phyloP scores from a whole-genome alignment of 2,329 filamentous ascomycete species.

The Nemania sp. region DNA sequence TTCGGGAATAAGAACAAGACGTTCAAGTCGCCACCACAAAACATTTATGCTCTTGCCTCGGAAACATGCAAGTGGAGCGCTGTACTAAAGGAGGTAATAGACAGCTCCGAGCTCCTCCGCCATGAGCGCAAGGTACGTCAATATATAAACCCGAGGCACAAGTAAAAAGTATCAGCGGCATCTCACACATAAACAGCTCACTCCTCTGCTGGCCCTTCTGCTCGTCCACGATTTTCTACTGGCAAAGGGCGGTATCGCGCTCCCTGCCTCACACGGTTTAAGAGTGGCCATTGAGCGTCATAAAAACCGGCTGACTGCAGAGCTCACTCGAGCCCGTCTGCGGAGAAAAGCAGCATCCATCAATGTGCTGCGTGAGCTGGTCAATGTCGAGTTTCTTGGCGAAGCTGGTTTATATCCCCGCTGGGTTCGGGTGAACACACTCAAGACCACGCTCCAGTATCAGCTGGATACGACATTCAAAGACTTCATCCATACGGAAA shows the following conservation, averaged over 20 bases:
- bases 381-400: slow-evolving; percentile 56
- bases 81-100: slow-evolving; percentile 86
- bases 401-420: slow-evolving; percentile 68
- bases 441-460: slow-evolving; percentile 70
- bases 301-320: slow-evolving; percentile 77
- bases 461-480: slow-evolving; percentile 78
- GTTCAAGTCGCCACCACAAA: slow-evolving; percentile 75
- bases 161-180: slow-evolving; percentile 37
- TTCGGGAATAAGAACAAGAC: slow-evolving; percentile 66
- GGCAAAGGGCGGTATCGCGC: slow-evolving; percentile 78
- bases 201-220: slow-evolving; percentile 76
- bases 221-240: slow-evolving; percentile 86
- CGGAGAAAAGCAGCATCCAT: slow-evolving; percentile 70
- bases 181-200: slow-evolving; percentile 60
- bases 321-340: slow-evolving; percentile 79
- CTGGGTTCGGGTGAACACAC: slow-evolving; percentile 86
- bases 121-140: slow-evolving; percentile 76
- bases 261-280: slow-evolving; percentile 78
- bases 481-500: slow-evolving; percentile 59
- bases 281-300: slow-evolving; percentile 76
- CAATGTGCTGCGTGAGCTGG: slow-evolving; percentile 63
- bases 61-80: slow-evolving; percentile 91
- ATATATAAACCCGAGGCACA: neutral
- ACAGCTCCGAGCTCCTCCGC: slow-evolving; percentile 74
- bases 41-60: slow-evolving; percentile 83